Conservation (phyloP, 2,329 filamentous ascomycete species). For the Huntiella moniliformis region DNA sequence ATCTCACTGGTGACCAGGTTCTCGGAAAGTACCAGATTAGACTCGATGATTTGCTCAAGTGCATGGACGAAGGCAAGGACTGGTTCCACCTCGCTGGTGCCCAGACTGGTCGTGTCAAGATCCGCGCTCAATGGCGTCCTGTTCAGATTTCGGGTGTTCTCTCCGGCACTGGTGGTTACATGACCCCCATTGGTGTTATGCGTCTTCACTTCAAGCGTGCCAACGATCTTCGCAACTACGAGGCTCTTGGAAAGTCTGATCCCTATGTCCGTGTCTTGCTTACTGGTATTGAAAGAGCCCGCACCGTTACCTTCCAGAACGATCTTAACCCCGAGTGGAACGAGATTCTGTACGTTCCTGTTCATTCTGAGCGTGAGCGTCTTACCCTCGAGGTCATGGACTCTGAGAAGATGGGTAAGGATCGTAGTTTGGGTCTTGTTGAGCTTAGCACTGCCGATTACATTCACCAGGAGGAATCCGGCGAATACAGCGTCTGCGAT, state of each 20-base stretch:
- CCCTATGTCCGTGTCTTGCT: constrained; percentile 78
- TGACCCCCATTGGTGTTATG: constrained; percentile 88
- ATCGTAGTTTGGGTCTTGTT: constrained; percentile 66
- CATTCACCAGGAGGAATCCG: constrained; percentile 55
- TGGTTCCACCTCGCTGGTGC: constrained; percentile 82
- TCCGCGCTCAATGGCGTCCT: constrained; percentile 88
- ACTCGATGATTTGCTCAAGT: constrained; percentile 76
- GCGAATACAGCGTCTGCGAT: constrained; percentile 65
- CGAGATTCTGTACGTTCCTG: constrained; percentile 81
- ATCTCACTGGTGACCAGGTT: constrained; percentile 62
- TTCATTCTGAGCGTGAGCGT: constrained; percentile 70
- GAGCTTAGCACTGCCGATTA: constrained; percentile 66
- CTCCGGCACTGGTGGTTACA: constrained; percentile 68
- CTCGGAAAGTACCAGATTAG: constrained; percentile 91
- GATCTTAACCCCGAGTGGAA: constrained; percentile 92
- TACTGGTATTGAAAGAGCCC: constrained; percentile 74
- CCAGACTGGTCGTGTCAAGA: constrained; percentile 70
- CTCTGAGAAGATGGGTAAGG: constrained; percentile 76
- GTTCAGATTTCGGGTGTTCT: constrained; percentile 66
- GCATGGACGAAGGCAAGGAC: constrained; percentile 82
- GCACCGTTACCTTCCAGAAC: constrained; percentile 90
- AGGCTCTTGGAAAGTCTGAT: constrained; percentile 92
- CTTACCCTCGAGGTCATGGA: constrained; percentile 91
- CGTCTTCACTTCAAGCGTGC: constrained; percentile 80
- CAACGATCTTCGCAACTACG: constrained; percentile 69